Conservation (phyloP, 306 rosid species). For the Cajanus cajan region DNA sequence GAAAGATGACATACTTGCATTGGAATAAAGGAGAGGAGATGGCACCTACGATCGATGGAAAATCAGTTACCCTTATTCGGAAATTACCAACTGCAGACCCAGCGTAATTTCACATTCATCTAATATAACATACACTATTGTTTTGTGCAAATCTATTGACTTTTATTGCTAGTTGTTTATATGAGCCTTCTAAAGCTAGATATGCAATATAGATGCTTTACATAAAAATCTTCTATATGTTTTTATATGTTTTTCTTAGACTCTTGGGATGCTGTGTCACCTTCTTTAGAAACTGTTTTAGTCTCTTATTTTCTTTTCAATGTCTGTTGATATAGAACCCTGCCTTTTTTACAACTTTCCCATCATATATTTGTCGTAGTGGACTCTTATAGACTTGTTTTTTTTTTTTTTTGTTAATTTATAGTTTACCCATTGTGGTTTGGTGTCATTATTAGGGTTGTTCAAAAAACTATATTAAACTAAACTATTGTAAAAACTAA, state of each 20-base stretch:
- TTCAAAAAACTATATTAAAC: too few species aligned
- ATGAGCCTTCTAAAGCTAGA: slow-evolving; percentile 11
- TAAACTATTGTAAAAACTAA: too few species aligned
- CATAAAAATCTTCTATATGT: neutral
- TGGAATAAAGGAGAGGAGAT: slow-evolving; percentile 87
- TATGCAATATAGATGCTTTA: slow-evolving; percentile 1
- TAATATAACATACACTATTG: neutral
- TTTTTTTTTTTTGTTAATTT: neutral
- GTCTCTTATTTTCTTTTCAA: neutral
- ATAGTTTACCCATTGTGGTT: neutral
- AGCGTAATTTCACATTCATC: slow-evolving; percentile 46
- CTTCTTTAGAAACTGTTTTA: neutral
- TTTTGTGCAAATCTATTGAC: slow-evolving; percentile 22
- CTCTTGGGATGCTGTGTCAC: neutral
- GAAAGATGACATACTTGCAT: slow-evolving; percentile 75
- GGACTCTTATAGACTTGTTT: neutral
- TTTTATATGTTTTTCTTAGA: neutral
- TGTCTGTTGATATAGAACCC: neutral
- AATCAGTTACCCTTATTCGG: slow-evolving; percentile 80
- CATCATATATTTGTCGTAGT: neutral
- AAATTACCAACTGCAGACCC: slow-evolving; percentile 65
- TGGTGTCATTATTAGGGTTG: neutral
- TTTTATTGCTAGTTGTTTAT: slow-evolving; percentile 17
- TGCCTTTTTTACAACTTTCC: neutral
- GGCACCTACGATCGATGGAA: slow-evolving; percentile 64